phyloP scores from a whole-genome alignment of 2,329 filamentous ascomycete species.

The Eutypella sp. region DNA sequence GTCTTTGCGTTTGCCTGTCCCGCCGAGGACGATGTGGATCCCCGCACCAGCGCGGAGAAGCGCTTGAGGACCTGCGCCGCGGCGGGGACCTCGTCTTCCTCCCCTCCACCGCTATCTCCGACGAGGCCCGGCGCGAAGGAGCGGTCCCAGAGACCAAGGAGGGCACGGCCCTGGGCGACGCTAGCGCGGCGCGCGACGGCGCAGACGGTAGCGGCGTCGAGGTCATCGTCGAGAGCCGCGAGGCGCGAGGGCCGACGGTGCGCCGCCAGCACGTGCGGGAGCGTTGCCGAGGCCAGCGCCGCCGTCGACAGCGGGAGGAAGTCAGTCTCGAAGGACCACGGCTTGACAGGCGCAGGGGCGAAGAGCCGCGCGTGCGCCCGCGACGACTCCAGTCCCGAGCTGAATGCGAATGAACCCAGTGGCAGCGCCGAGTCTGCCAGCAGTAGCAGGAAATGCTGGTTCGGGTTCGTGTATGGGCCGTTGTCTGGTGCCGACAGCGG shows the following conservation, averaged over 20 bases:
- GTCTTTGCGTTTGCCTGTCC: background rate
- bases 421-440: constrained; percentile 78
- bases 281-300: constrained; percentile 64
- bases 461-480: constrained; percentile 15
- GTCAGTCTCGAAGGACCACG: constrained; percentile 46
- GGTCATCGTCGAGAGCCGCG: constrained; percentile 62
- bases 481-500: constrained; percentile 1
- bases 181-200: constrained; percentile 74
- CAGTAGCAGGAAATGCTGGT: constrained; percentile 65
- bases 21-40: background rate
- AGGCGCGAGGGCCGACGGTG: constrained; percentile 51
- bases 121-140: constrained; percentile 48
- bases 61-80: constrained; percentile 25
- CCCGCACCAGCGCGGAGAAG: background rate
- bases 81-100: constrained; percentile 6
- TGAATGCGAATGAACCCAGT: constrained; percentile 83
- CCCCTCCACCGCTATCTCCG: constrained; percentile 8
- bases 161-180: constrained; percentile 68
- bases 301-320: constrained; percentile 69
- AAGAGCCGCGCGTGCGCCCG: constrained; percentile 64
- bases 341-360: constrained; percentile 15
- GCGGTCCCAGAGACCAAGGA: constrained; percentile 72
- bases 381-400: constrained; percentile 76
- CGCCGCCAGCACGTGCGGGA: constrained; percentile 70
- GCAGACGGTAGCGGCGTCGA: constrained; percentile 73